phyloP scores from a whole-genome alignment of 306 rosid species.

The Cicer bijugum region DNA sequence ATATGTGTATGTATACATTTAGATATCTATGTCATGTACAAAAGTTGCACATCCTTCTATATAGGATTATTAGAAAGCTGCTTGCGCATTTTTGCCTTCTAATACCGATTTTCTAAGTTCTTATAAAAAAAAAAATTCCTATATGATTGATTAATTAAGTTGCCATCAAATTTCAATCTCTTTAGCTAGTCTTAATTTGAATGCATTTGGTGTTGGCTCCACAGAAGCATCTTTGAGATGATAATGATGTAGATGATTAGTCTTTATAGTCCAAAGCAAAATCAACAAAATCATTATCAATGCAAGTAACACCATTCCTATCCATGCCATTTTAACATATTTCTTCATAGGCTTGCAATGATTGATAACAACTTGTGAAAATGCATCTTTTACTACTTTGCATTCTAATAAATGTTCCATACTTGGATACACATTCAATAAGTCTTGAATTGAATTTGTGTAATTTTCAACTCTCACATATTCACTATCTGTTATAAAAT shows the following conservation, averaged over 20 bases:
- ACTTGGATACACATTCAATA: conserved; percentile 66
- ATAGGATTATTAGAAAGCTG: conserved; percentile 35
- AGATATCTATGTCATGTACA: conserved; percentile 24
- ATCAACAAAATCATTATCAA: conserved; percentile 60
- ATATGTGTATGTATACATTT: background rate
- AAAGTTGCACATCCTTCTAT: conserved; percentile 1
- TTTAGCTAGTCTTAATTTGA: conserved; percentile 46
- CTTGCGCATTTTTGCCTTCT: conserved; percentile 48
- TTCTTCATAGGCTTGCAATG: conserved; percentile 78
- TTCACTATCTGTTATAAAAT: conserved; percentile 42
- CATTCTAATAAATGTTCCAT: conserved; percentile 81
- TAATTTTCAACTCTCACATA: conserved; percentile 60
- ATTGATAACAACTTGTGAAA: conserved; percentile 57
- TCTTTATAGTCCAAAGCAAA: conserved; percentile 55
- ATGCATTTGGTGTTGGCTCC: conserved; percentile 41
- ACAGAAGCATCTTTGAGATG: conserved; percentile 55
- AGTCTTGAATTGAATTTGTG: conserved; percentile 67
- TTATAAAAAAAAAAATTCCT: background rate
- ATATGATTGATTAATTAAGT: conserved; percentile 3
- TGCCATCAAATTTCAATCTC: conserved; percentile 37
- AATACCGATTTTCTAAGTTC: conserved; percentile 37
- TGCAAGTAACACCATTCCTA: conserved; percentile 56
- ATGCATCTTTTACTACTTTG: conserved; percentile 66
- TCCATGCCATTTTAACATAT: conserved; percentile 61
- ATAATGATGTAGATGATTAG: conserved; percentile 40